These are phyloP conservation scores for Fistulifera pelliculosa DNA, from an alignment of 108 stramenopile genomes.

Conservation along the genomic window DNA sequence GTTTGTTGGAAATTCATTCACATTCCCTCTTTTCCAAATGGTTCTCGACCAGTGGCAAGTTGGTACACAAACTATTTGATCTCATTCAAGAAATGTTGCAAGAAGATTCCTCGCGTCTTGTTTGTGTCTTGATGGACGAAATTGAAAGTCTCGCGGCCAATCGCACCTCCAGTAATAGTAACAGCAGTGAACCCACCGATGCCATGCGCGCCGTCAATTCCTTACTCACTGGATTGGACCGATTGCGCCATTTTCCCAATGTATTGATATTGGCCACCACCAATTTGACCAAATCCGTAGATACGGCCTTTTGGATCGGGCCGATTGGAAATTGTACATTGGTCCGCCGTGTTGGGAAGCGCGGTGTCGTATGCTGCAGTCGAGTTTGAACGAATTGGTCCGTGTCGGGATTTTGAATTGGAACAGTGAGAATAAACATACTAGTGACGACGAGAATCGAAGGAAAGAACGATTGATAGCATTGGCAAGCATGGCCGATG, in stretches of 20 bases:
- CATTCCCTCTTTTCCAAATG: constrained; percentile 83
- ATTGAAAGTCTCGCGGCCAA: constrained; percentile 60
- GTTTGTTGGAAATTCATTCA: constrained; percentile 71
- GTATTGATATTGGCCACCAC: constrained; percentile 76
- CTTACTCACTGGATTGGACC: constrained; percentile 62
- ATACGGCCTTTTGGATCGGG: constrained; percentile 80
- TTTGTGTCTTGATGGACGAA: constrained; percentile 75
- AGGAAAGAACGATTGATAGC: neutral
- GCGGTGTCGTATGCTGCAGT: constrained; percentile 47
- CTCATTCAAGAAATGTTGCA: constrained; percentile 67
- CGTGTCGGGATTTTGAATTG: constrained; percentile 43
- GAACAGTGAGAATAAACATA: too few relatives aligned
- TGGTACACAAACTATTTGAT: constrained; percentile 63
- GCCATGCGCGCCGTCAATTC: constrained; percentile 71
- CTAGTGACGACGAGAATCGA: neutral
- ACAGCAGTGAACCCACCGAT: constrained; percentile 54
- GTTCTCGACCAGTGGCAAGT: constrained; percentile 84
- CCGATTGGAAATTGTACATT: constrained; percentile 62
- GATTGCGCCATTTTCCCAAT: constrained; percentile 54
- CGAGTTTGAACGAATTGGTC: constrained; percentile 57
- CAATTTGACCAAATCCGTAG: constrained; percentile 65
- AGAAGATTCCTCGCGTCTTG: constrained; percentile 54
- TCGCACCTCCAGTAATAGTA: constrained; percentile 9
- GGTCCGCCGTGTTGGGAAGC: constrained; percentile 46
- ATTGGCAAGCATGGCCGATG: constrained; percentile 18